Base-by-base conservation (phyloP, 805 yeast species). In the Komagataella pastoris region DNA sequence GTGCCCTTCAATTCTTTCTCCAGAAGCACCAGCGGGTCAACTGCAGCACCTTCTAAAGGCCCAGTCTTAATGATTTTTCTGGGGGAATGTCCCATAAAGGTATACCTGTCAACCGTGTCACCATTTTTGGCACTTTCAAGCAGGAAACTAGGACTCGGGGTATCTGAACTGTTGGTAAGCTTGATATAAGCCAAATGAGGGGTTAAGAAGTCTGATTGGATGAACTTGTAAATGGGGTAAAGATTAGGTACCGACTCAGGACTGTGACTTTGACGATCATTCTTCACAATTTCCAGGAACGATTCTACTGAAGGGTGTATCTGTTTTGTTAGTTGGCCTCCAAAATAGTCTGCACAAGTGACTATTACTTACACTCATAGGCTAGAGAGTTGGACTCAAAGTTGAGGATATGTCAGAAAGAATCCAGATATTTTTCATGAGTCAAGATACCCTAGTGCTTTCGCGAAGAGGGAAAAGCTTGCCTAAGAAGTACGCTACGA, bases 111-210 rank as follows among this genome's bases (percentile, higher is more conserved):
- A 30, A 93, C 79, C 48, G 84, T 82, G 63, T 90, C 96, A 50
- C 96, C 96, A 54, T 87, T 87, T 54, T 77, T 77, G 1, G 98
- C 95, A 58, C 91, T 81, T 66, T 93, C 99, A 57, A 93, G 78
- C 50, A 93, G 70, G 60, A 91, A 90, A 3, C 95, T 84, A 44
- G 84, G 85, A 0, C 73, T 60, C 57, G 85, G 75, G 17, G 69
- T 62, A 23, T 72, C 58, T 36, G 74, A 66, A 56, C 75, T 72
- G 40, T 76, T 75, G 6, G 95, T 83, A 51, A 93, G 74, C 66
- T 85, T 88, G 62, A 93, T 70, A 64, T 91, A 93, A 0, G 98
- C 97, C 54, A 80, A 78, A 60, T 90, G 96, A 2, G 97, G 96
- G 3, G 95, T 88, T 61, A 89, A 67, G 55, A 84, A 83, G 53